Evolutionary conservation across 768 basidiomycete genomes (phyloP).

Genomic region (Phylloporus sp.): DNA sequence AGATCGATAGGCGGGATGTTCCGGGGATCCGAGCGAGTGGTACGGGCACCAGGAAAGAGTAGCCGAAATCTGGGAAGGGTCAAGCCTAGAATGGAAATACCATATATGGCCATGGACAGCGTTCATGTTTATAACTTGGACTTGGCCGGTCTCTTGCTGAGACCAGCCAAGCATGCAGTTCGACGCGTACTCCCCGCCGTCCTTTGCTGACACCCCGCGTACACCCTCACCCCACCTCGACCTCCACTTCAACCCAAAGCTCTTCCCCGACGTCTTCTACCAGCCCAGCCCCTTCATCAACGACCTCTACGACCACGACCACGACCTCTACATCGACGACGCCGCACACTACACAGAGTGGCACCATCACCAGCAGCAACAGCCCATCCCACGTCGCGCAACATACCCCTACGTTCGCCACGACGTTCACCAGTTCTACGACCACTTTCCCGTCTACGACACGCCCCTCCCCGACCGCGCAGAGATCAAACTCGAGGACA

Average conservation of each 20-base stretch:
- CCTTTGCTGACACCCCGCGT: slow-evolving; percentile 67
- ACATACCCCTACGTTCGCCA: slow-evolving; percentile 78
- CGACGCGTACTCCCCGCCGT: slow-evolving; percentile 47
- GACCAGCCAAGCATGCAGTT: slow-evolving; percentile 42
- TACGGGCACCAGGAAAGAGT: slow-evolving; percentile 35
- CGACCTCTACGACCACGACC: slow-evolving; percentile 67
- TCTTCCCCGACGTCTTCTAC: slow-evolving; percentile 50
- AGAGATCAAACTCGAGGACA: slow-evolving; percentile 67
- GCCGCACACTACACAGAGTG: slow-evolving; percentile 33
- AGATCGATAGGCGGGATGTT: slow-evolving; percentile 32
- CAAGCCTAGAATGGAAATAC: slow-evolving; percentile 24
- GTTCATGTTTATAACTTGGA: slow-evolving; percentile 32
- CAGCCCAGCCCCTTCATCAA: slow-evolving; percentile 51
- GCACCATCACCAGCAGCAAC: slow-evolving; percentile 37
- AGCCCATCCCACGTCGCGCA: slow-evolving; percentile 49
- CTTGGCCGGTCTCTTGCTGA: slow-evolving; percentile 1
- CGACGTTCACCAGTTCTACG: slow-evolving; percentile 45
- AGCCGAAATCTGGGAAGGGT: slow-evolving; percentile 36
- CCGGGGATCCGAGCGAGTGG: slow-evolving; percentile 31
- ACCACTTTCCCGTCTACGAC: slow-evolving; percentile 35
- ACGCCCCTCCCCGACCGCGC: slow-evolving; percentile 30
- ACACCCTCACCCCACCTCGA: slow-evolving; percentile 64
- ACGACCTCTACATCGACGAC: slow-evolving; percentile 39
- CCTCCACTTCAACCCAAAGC: slow-evolving; percentile 37
- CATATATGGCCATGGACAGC: slow-evolving; percentile 21